Evolutionary conservation across 768 basidiomycete genomes (phyloP).

Genomic region (Xerocomellus amylosporus): DNA sequence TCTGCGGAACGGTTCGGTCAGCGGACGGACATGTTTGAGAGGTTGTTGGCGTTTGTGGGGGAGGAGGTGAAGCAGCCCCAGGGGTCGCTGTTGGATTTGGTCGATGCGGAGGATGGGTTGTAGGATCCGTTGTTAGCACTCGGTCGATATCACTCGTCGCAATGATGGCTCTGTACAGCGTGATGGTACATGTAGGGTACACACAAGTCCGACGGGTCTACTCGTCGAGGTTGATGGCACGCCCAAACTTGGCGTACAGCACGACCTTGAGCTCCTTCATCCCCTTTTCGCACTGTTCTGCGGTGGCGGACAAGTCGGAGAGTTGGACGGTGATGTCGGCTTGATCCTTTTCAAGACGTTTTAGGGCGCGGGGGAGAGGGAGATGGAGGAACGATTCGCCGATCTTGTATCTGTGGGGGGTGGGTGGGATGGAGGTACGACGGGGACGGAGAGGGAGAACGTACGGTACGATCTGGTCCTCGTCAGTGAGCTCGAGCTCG

Average conservation of each 20-base stretch:
- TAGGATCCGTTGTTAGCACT: too few species aligned
- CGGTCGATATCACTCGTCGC: too few species aligned
- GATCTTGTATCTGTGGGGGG: conserved; percentile 74
- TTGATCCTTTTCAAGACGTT: conserved; percentile 70
- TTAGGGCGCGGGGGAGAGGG: conserved; percentile 61
- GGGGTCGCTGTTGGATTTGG: conserved; percentile 59
- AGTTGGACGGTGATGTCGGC: conserved; percentile 56
- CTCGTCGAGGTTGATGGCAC: conserved; percentile 90
- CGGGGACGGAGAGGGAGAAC: conserved; percentile 29
- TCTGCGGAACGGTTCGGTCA: conserved; percentile 54
- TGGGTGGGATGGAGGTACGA: conserved; percentile 48
- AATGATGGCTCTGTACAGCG: not conserved
- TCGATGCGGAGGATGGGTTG: conserved; percentile 41
- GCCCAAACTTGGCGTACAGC: conserved; percentile 90
- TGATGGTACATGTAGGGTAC: conserved; percentile 1
- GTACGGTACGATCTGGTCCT: conserved; percentile 75
- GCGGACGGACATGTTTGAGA: conserved; percentile 69
- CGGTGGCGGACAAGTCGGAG: conserved; percentile 44
- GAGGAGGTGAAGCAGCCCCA: conserved; percentile 65
- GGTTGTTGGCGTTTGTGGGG: conserved; percentile 59
- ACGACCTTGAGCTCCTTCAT: conserved; percentile 81
- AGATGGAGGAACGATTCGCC: conserved; percentile 89
- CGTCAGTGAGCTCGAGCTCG: conserved; percentile 88
- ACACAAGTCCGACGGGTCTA: too few species aligned
- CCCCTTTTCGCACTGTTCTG: conserved; percentile 63